A percentile compares a stretch with the other conserved stretches of the same genome.
Evolutionary conservation across 441 rosid genomes (phyloP).

Genomic region (Melastoma candidum): DNA sequence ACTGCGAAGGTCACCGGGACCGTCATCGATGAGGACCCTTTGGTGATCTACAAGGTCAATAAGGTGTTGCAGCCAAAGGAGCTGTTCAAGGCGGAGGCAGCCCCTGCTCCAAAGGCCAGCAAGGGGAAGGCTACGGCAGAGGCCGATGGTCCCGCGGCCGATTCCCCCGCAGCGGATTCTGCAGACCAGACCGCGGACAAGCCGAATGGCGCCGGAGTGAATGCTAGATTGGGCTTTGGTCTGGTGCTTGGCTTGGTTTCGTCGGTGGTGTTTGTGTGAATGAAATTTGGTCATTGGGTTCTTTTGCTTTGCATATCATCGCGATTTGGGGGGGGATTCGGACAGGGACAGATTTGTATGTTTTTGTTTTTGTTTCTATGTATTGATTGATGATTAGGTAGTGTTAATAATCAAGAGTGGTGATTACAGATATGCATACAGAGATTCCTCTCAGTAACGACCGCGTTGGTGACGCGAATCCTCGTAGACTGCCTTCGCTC

Average conservation of each 20-base stretch:
- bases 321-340: too few species aligned
- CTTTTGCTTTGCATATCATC: too few species aligned
- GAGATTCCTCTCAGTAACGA: background rate
- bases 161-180: constrained; percentile 46
- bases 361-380: too few species aligned
- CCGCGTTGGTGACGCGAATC: background rate
- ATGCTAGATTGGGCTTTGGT: constrained; percentile 19
- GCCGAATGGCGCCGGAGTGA: constrained; percentile 22
- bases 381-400: too few species aligned
- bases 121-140: constrained; percentile 7
- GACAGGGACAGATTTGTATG: too few species aligned
- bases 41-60: constrained; percentile 39
- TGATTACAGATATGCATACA: too few species aligned
- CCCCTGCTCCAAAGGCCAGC: constrained; percentile 20
- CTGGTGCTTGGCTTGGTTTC: constrained; percentile 14
- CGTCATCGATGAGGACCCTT: constrained; percentile 46
- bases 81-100: constrained; percentile 34
- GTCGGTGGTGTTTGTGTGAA: background rate
- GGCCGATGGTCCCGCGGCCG: constrained; percentile 51
- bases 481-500: background rate
- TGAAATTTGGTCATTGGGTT: background rate
- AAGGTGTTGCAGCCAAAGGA: constrained; percentile 48
- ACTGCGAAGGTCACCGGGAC: constrained; percentile 41
- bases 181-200: constrained; percentile 46
- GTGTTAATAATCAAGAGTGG: too few species aligned